phyloP scores from a whole-genome alignment of 2,329 filamentous ascomycete species.

The Aspergillus neotritici region DNA sequence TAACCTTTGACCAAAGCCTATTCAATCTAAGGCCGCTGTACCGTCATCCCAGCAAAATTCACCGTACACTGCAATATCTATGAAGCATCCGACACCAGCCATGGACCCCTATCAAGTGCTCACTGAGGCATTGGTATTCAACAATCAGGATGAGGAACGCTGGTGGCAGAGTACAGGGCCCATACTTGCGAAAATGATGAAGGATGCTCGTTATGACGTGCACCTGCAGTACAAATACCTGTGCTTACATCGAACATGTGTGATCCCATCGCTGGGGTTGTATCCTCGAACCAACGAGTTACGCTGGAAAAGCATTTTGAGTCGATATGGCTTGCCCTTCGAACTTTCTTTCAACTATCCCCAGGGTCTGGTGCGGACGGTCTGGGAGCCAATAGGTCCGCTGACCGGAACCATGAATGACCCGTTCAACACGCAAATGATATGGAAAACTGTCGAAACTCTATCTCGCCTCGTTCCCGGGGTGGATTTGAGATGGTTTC shows the following conservation, averaged over 20 bases:
- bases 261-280: slow-evolving; percentile 7
- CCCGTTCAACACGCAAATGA: slow-evolving; percentile 12
- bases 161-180: background rate
- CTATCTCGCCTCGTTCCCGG: slow-evolving; percentile 3
- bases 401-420: slow-evolving; percentile 7
- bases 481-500: slow-evolving; percentile 7
- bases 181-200: background rate
- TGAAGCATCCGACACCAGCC: too few relatives aligned
- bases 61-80: too few relatives aligned
- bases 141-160: background rate
- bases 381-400: slow-evolving; percentile 12
- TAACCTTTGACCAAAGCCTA: too few relatives aligned
- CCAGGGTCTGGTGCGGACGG: slow-evolving; percentile 7
- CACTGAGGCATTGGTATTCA: too few relatives aligned
- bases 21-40: too few relatives aligned
- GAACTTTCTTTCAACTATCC: slow-evolving; percentile 14
- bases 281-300: slow-evolving; percentile 3
- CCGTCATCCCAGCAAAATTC: too few relatives aligned
- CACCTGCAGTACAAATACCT: slow-evolving; percentile 1
- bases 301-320: slow-evolving; percentile 11
- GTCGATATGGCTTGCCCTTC: slow-evolving; percentile 11
- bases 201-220: background rate
- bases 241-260: background rate
- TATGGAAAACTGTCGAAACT: slow-evolving; percentile 3
- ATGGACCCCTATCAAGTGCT: too few relatives aligned